phyloP scores from a whole-genome alignment of 1,139 yeast genomes.

The Zygosaccharomyces pseudobailii region DNA sequence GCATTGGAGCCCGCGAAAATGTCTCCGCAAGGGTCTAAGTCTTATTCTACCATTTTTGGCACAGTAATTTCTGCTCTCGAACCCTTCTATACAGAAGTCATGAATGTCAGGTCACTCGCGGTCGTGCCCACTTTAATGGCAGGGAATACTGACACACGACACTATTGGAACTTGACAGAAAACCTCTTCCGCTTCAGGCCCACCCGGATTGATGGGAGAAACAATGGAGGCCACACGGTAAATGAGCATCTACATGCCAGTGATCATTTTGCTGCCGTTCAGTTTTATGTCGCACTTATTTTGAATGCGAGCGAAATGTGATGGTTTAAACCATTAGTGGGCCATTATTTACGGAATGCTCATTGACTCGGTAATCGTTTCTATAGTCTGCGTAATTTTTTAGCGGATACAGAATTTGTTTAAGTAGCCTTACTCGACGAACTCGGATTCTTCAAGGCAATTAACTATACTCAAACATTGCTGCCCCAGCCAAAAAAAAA shows the following conservation, averaged over 20 bases:
- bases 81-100: background rate
- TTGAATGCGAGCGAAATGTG: slow-evolving; percentile 7
- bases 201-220: slow-evolving; percentile 5
- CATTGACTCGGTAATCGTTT: no score
- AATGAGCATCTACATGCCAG: slow-evolving; percentile 8
- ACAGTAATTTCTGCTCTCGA: background rate
- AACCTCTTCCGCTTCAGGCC: slow-evolving; percentile 5
- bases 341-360: no score
- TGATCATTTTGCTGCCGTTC: slow-evolving; percentile 7
- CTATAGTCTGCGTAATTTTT: no score
- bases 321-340: background rate
- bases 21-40: slow-evolving; percentile 1
- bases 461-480: no score
- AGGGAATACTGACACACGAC: slow-evolving; percentile 4
- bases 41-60: slow-evolving; percentile 2
- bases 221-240: slow-evolving; percentile 7
- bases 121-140: slow-evolving; percentile 4
- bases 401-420: no score
- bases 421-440: no score
- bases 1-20: slow-evolving; percentile 3
- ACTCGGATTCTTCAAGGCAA: no score
- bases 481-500: no score
- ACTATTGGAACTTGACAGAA: slow-evolving; percentile 2
- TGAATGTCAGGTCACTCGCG: background rate
- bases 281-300: slow-evolving; percentile 6